Base-by-base conservation (phyloP, 2,329 filamentous ascomycete species). In the Verticillium nonalfalfae region DNA sequence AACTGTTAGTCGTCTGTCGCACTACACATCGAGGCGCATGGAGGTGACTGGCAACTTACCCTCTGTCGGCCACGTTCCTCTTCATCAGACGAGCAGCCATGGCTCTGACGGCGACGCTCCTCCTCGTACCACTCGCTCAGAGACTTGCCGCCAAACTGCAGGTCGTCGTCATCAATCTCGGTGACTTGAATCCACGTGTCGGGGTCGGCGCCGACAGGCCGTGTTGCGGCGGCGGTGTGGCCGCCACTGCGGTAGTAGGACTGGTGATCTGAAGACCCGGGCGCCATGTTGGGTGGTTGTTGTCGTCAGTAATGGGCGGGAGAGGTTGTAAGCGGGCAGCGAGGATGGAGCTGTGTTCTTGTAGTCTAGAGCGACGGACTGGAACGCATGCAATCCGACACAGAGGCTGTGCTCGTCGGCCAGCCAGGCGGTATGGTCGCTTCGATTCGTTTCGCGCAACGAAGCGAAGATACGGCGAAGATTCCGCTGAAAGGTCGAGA, bases 81-180 rank as follows among this genome's bases (percentile, higher is more conserved):
- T 54, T 76, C 78, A 33, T 76, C 73, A 57, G 73, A 73, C 33
- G 57, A 59, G 38, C 13, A 45, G 31, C 68, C 71, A 61, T 70
- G 72, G 72, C 75, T 79, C 58, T 78, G 70, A 18, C 77, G 73
- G 58, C 77, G 73, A 52, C 81, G 76, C 64, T 84, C 82, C 73
- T 86, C 84, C 72, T 86, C 84, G 70, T 86, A 84, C 83, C 83
- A 85, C 15, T 79, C 74, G 70, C 82, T 83, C 52, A 86, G 71
- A 45, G 82, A 77, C 78, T 86, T 86, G 67, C 84, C 84, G 61
- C 83, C 82, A 66, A 86, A 86, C 70, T 79, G 85, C 40, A 86
- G 75, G 65, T 86, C 84, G 61, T 85, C 83, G 68, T 86, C 84
- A 61, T 86, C 83, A 67, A 86, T 86, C 63, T 83, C 75, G 57